phyloP scores from a whole-genome alignment of 1,139 yeast genomes.

The Kazachstania sp. region DNA sequence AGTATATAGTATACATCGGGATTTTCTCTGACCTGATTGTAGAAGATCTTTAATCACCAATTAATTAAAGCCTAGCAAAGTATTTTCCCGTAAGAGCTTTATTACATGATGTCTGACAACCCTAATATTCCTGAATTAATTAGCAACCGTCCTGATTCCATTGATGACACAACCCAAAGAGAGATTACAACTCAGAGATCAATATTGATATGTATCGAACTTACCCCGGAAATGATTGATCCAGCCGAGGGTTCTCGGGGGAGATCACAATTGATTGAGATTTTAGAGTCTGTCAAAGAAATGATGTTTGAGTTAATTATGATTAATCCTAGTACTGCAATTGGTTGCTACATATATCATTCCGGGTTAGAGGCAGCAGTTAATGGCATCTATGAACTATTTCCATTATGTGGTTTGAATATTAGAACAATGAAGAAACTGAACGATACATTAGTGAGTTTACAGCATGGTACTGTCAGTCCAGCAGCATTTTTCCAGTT shows the following conservation, averaged over 20 bases:
- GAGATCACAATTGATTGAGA: conserved; percentile 41
- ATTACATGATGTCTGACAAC: too few relatives aligned
- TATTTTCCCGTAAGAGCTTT: too few relatives aligned
- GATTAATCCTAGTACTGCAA: conserved; percentile 53
- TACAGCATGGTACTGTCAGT: conserved; percentile 11
- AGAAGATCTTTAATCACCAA: too few relatives aligned
- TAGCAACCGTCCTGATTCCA: too few relatives aligned
- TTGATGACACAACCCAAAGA: neutral
- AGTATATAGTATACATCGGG: too few relatives aligned
- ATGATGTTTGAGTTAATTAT: conserved; percentile 52
- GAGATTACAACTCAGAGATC: conserved; percentile 41
- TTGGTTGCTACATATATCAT: conserved; percentile 58
- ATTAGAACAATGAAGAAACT: conserved; percentile 35
- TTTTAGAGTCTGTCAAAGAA: conserved; percentile 47
- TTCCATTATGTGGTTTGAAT: conserved; percentile 36
- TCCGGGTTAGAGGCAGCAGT: conserved; percentile 29
- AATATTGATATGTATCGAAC: conserved; percentile 51
- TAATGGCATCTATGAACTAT: conserved; percentile 32
- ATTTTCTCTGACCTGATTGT: too few relatives aligned
- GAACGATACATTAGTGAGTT: conserved; percentile 33
- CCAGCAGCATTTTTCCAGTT: conserved; percentile 24
- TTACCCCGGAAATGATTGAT: conserved; percentile 42
- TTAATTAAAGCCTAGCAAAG: too few relatives aligned
- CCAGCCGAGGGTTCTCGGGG: conserved; percentile 34
- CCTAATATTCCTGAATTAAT: too few relatives aligned